Conservation (phyloP, 139 green algal genomes). For the Monoraphidium neglectum region DNA sequence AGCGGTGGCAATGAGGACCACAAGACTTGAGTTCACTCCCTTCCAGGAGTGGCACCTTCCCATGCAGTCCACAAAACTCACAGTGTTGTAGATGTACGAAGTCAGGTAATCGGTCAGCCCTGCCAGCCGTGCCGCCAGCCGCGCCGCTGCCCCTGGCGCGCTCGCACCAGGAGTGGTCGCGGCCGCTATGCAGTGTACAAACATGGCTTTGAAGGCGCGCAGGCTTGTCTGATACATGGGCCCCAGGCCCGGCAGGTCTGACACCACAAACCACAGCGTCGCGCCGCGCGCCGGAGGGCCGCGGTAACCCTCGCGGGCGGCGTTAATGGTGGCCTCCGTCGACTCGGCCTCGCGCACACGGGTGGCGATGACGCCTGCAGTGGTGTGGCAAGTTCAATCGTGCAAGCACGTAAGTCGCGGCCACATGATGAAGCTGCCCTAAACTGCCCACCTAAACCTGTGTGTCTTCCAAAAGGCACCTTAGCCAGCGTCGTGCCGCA, state of each 20-base stretch:
- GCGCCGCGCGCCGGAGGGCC: slow-evolving; percentile 62
- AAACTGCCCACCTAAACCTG: too few relatives aligned
- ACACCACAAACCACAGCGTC: slow-evolving; percentile 82
- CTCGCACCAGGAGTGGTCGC: slow-evolving; percentile 14
- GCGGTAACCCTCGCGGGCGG: slow-evolving; percentile 75
- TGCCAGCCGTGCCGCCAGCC: slow-evolving; percentile 51
- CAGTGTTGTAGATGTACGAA: not conserved
- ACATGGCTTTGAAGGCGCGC: slow-evolving; percentile 71
- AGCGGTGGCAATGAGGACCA: too few relatives aligned
- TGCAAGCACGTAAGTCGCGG: too few relatives aligned
- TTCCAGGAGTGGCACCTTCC: too few relatives aligned
- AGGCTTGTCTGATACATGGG: slow-evolving; percentile 85
- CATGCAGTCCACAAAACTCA: not conserved
- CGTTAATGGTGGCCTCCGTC: slow-evolving; percentile 80
- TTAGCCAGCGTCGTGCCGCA: not conserved
- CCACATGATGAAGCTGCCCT: too few relatives aligned
- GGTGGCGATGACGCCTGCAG: slow-evolving; percentile 33
- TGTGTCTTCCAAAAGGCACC: not conserved
- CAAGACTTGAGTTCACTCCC: too few relatives aligned
- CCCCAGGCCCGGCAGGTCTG: slow-evolving; percentile 72
- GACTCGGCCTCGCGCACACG: slow-evolving; percentile 81
- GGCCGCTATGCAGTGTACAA: slow-evolving; percentile 72
- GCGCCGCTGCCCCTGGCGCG: slow-evolving; percentile 18
- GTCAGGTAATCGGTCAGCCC: not conserved
- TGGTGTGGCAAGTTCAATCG: too few relatives aligned